A percentile compares a stretch with the other conserved stretches of the same genome.
These are phyloP conservation scores for Schizochytrium sp. DNA, from an alignment of 108 stramenopile species.

Conservation along the genomic window DNA sequence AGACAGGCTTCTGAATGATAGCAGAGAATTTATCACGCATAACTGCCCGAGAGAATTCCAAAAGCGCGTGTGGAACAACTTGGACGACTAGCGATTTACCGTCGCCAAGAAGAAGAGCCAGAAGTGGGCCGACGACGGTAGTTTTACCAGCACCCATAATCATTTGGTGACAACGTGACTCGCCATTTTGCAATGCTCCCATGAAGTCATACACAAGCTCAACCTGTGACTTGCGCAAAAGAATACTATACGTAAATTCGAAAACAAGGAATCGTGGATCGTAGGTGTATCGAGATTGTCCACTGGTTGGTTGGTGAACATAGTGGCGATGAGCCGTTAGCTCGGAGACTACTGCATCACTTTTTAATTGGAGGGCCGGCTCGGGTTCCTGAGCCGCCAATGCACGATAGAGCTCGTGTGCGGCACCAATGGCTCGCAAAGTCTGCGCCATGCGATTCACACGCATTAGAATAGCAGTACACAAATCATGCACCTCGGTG, in stretches of 20 bases:
- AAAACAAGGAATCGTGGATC: slow-evolving; percentile 69
- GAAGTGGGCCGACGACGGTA: slow-evolving; percentile 66
- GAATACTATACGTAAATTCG: slow-evolving; percentile 64
- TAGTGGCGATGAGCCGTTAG: slow-evolving; percentile 49
- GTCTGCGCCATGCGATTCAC: slow-evolving; percentile 49
- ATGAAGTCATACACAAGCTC: slow-evolving; percentile 42
- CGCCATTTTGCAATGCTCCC: neutral
- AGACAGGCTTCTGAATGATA: slow-evolving; percentile 24
- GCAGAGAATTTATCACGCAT: slow-evolving; percentile 43
- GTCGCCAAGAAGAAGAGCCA: slow-evolving; percentile 66
- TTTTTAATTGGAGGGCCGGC: neutral
- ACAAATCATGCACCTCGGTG: neutral
- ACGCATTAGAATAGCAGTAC: neutral
- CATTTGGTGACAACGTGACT: slow-evolving; percentile 65
- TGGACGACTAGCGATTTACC: slow-evolving; percentile 62
- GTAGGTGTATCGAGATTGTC: neutral
- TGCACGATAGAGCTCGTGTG: neutral
- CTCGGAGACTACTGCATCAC: neutral
- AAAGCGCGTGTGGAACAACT: slow-evolving; percentile 66
- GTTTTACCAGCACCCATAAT: slow-evolving; percentile 73
- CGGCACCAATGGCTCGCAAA: slow-evolving; percentile 11
- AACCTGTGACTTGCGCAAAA: slow-evolving; percentile 66
- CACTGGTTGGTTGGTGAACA: slow-evolving; percentile 21
- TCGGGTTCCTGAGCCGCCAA: neutral
- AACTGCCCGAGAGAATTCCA: slow-evolving; percentile 54